These are phyloP conservation scores for Pichia nakasei DNA, from an alignment of 805 yeast genomes.

Conservation along the genomic window DNA sequence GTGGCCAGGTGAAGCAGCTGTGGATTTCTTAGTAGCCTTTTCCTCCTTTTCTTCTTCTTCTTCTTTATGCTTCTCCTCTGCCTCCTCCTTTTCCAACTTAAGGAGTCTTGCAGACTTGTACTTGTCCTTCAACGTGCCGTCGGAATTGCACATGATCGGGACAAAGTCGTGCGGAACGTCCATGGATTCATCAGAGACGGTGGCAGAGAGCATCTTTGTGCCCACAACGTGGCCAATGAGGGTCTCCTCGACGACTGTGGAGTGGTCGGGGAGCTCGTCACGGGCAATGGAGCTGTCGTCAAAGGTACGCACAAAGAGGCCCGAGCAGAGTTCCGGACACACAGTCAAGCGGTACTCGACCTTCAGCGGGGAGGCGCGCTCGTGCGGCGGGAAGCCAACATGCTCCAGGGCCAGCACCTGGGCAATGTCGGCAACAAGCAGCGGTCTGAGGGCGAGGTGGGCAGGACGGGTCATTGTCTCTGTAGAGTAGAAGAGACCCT, in stretches of 20 bases:
- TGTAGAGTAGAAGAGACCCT: no score
- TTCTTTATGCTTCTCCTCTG: neutral
- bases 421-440: conserved; percentile 63
- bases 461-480: conserved; percentile 32
- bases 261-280: conserved; percentile 33
- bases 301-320: conserved; percentile 73
- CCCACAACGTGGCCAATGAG: conserved; percentile 76
- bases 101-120: conserved; percentile 1
- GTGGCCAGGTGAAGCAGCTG: conserved; percentile 45
- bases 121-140: conserved; percentile 4
- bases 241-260: conserved; percentile 47
- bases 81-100: neutral
- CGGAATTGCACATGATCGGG: conserved; percentile 1
- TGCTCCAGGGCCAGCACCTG: conserved; percentile 55
- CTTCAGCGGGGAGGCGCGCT: conserved; percentile 59
- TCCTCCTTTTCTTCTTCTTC: neutral
- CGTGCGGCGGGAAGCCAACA: conserved; percentile 59
- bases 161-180: conserved; percentile 33
- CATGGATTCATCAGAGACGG: conserved; percentile 54
- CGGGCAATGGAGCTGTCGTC: conserved; percentile 12
- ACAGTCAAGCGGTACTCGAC: conserved; percentile 59
- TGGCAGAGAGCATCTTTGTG: conserved; percentile 49
- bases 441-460: conserved; percentile 65
- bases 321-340: conserved; percentile 89
- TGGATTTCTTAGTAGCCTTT: conserved; percentile 11